Base-by-base conservation (phyloP, 345 rosid species). In the Streptanthus diversifolius region DNA sequence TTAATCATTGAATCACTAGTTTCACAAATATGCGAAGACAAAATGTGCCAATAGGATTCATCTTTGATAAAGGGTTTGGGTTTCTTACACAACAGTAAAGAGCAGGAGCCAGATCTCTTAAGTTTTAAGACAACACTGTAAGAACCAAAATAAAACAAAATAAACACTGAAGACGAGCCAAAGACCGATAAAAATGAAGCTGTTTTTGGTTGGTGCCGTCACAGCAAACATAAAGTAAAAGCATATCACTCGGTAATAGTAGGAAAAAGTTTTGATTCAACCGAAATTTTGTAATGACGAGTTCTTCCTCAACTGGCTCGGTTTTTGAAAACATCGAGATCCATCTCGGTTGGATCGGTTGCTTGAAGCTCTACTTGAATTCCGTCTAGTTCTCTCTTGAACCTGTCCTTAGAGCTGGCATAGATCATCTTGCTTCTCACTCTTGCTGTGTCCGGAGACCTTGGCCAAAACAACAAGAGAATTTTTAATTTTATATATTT, bases 391-490 rank as follows among this genome's bases (percentile, higher is more conserved):
- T 85, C 86, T 68, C 88, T 81, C 85, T 85, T 85, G 78, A 85
- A 85, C 81, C 86, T 79, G 70, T 85, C 88, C 81, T 85, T 85
- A 5, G 85, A 85, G 71, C 88, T 85, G 8, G 88, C 88, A 61
- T 85, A 85, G 66, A 83, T 85, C 86, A 85, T 85, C 84, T 85
- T 85, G 84, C 83, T 85, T 71, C 89, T 78, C 63, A 83, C 87
- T 77, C 70, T 79, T 51, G 89, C 75, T 24, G 83, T 80, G 43
- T 85, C 89, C 41, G 89, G 89, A 63, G 78, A 85, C 89, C 87
- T 85, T 52, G 15, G 27, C 47, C 60, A 18, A 41, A 55, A 68
- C 33, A 56, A 60, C 17, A 61, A 14, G 12, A 15, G 11, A 12
- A 12, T 17, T 36, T 5, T 13, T 13, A 19, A 52, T n/a, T n/a